Base-by-base conservation (phyloP, 129 eudicot species). In the Lactuca sativa region DNA sequence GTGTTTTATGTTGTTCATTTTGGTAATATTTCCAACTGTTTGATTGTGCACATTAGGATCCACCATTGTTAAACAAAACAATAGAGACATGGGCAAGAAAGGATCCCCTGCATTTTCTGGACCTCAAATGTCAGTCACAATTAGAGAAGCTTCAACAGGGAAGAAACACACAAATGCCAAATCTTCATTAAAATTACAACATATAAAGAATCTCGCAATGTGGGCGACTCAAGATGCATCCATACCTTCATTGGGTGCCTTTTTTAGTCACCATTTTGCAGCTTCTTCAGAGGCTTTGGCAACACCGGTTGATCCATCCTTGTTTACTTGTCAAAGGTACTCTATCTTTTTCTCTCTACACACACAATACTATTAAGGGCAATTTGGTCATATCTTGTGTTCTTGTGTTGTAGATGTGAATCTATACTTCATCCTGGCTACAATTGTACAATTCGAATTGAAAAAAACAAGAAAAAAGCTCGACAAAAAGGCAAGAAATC, bases 401-500 rank as follows among this genome's bases (percentile, higher is more conserved):
- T 52, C 66, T 71, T 81, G 31, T 58, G 69, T 90, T 58, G 69
- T 90, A 93, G 99, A 70, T 93, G 99, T 82, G 95, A 93, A 72
- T 77, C 99, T 68, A 75, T 90, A 61, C 93, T 93, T 56, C 88
- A 82, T 56, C 97, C 99, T 4, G 95, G 93, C 62, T 49, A 66
- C 62, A 93, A 87, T 65, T 93, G 97, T 66, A 87, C 90, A 10
- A 76, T 83, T 36, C 82, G 95, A 57, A 85, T 93, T 41, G 90
- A 87, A 80, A 82, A 80, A 51, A 90, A 80, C 74, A 77, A 55
- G 74, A 54, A 55, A 59, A 92, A 75, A 51, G 40, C 31, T 49
- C 71, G 76, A 13, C 68, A 37, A 9, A 82, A 72, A 67, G 65
- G 82, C 72, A 84, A 85, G 67, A 77, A 81, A 66, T 5, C 76